Evolutionary conservation across 2,329 filamentous ascomycete species (phyloP), one percentile per base, ranked within the genome.

Genomic region (Aureobasidium melanogenum): DNA sequence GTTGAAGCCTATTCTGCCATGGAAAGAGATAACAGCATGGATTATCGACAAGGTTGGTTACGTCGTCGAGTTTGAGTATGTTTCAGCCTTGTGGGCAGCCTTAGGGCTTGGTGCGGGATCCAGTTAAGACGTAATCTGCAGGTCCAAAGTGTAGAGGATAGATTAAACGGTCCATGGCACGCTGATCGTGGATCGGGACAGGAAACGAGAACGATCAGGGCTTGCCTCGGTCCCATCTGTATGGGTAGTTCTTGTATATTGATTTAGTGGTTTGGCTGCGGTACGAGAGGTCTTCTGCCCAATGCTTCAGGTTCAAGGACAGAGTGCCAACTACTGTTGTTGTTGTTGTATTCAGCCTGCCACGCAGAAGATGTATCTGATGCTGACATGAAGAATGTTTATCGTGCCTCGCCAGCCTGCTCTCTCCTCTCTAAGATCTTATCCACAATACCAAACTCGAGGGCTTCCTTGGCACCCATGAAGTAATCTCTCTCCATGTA

Each of bases 401-500:
- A 59, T 60, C 44, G 24, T 24, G 26, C 46, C 15, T 51, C 41
- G 24, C 22, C 36, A 26, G 22, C 34, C 36, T 60, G 56, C 34
- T 77, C 77, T 68, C 89, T 81, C 76, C 82, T 82, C 50, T 85
- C 72, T 67, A 99, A 71, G 63, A 99, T 92, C 76, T 93, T 86
- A 73, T 99, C 94, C 64, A 99, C 86, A 67, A 99, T 89, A 0
- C 94, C 94, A 74, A 95, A 83, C 55, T 95, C 90, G 69, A 91
- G 79, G 9, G 94, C 94, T 77, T 99, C 92, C 48, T 90, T 79
- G 0, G 92, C 91, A 60, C 88, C 88, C 82, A 99, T 83, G 69
- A 97, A 97, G 70, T 94, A 94, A 74, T 99, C 94, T 62, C 94
- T 81, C 79, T 99, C 94, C 93, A 99, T 97, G 73, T 97, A 83